Evolutionary conservation across 2,329 filamentous ascomycete genomes (phyloP).

Genomic region (Alternaria atra): DNA sequence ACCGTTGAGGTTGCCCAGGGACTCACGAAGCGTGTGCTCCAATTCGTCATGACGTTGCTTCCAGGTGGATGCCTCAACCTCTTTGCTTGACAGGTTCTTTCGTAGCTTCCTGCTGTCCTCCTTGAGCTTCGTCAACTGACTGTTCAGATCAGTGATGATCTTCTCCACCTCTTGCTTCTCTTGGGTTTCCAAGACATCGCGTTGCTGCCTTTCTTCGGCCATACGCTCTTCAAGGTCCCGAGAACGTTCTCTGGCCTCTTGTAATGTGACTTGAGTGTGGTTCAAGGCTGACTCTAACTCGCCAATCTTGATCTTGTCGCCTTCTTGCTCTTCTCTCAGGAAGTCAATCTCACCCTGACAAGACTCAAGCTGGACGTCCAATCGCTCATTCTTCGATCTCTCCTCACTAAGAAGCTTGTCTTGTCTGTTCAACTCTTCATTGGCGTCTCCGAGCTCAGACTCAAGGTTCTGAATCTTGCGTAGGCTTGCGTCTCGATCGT

Average conservation of each 20-base stretch:
- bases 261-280: conserved; percentile 78
- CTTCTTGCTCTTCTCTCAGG: conserved; percentile 93
- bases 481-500: conserved; percentile 82
- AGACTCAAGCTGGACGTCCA: conserved; percentile 91
- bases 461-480: conserved; percentile 84
- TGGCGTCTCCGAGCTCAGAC: conserved; percentile 81
- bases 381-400: conserved; percentile 85
- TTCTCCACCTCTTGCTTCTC: conserved; percentile 97
- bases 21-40: conserved; percentile 86
- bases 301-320: conserved; percentile 96
- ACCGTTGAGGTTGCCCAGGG: conserved; percentile 86
- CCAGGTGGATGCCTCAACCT: conserved; percentile 90
- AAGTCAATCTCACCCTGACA: conserved; percentile 94
- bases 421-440: conserved; percentile 84
- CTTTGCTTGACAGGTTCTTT: conserved; percentile 81
- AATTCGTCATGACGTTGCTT: conserved; percentile 90
- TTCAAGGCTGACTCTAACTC: conserved; percentile 87
- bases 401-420: conserved; percentile 85
- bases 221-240: conserved; percentile 69
- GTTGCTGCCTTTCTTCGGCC: conserved; percentile 81
- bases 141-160: conserved; percentile 90
- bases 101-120: conserved; percentile 85
- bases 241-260: conserved; percentile 80
- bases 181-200: conserved; percentile 83
- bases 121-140: conserved; percentile 80